Percentiles rank a stretch among this genome's conserved stretches.
phyloP scores from a whole-genome alignment of 1,284 basidiomycete genomes.

The Apiotrichum siamense region DNA sequence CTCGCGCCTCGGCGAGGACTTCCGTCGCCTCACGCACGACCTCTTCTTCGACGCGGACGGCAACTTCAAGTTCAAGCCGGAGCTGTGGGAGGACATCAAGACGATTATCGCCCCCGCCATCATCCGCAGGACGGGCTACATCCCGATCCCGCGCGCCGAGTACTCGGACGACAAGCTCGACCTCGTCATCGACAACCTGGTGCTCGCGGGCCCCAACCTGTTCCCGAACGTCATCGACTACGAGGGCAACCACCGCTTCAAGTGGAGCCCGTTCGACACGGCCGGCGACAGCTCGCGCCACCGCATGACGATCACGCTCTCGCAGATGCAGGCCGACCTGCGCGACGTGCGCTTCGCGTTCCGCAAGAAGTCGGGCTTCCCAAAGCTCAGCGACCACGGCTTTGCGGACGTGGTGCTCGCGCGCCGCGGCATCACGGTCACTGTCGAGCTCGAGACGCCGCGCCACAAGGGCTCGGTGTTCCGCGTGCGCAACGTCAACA shows the following conservation, averaged over 20 bases:
- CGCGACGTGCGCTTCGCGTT: slow-evolving; percentile 86
- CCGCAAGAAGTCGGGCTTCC: slow-evolving; percentile 44
- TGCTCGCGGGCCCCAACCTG: slow-evolving; percentile 65
- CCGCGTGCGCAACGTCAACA: slow-evolving; percentile 35
- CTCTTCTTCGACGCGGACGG: slow-evolving; percentile 69
- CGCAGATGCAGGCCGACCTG: slow-evolving; percentile 91
- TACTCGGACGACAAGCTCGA: slow-evolving; percentile 82
- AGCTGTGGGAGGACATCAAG: slow-evolving; percentile 79
- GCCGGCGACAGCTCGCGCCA: slow-evolving; percentile 57
- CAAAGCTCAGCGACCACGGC: slow-evolving; percentile 74
- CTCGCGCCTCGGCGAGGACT: slow-evolving; percentile 71
- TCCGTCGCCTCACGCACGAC: slow-evolving; percentile 74
- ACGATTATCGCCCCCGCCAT: slow-evolving; percentile 73
- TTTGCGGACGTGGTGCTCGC: slow-evolving; percentile 84
- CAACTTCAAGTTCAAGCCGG: slow-evolving; percentile 80
- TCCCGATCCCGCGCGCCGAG: slow-evolving; percentile 87
- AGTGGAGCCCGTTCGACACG: slow-evolving; percentile 67
- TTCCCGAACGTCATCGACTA: slow-evolving; percentile 63
- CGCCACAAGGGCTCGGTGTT: slow-evolving; percentile 35
- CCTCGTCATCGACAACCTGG: slow-evolving; percentile 81
- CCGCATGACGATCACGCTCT: slow-evolving; percentile 63
- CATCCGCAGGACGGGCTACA: slow-evolving; percentile 69
- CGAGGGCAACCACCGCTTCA: slow-evolving; percentile 76
- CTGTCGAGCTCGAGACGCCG: slow-evolving; percentile 48
- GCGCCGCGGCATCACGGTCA: slow-evolving; percentile 55